Base-by-base conservation (phyloP, 148 eudicot genomes). In the Rhododendron williamsianum region DNA sequence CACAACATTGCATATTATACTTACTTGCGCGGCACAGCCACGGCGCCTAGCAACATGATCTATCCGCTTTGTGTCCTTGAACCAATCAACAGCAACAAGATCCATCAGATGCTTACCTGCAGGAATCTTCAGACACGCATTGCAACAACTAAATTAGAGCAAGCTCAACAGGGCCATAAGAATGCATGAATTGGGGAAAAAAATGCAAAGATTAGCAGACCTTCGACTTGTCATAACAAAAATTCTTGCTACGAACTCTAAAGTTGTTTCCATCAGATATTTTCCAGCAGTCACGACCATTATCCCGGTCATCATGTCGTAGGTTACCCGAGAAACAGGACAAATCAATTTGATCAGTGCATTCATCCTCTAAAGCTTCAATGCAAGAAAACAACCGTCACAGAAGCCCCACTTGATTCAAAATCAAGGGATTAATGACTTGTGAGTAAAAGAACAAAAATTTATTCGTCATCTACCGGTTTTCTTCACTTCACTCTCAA, bases 41-140 rank as follows among this genome's bases (percentile, higher is more conserved):
- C 78, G 94, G 48, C 99, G 99, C 85, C 94, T 91, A 69, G 94
- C 99, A 88, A 96, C 97, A 88, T 96, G 96, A 87, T 96, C 99
- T 94, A 96, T 96, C 88, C 99, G 88, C 88, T 90, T 96, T 76
- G 94, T 87, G 90, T 95, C 93, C 86, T 96, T 96, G 83, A 96
- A 93, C 98, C 98, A 96, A 90, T 95, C 98, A 83, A 95, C 98
- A 65, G 99, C 98, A 83, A 96, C 99, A 88, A 96, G 98, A 89
- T 95, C 98, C 98, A 96, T 90, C 49, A 94, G 87, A 90, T 91
- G 96, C 86, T 96, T 94, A 82, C 99, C 99, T 52, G 96, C 97
- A 87, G 94, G 88, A 86, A 87, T 87, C 94, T 92, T 84, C 85
- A 92, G 58, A 76, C 27, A 83, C 65, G 76, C 77, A 82, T 78